Evolutionary conservation across 1,139 yeast species (phyloP).

Genomic region (Pichia sp.): DNA sequence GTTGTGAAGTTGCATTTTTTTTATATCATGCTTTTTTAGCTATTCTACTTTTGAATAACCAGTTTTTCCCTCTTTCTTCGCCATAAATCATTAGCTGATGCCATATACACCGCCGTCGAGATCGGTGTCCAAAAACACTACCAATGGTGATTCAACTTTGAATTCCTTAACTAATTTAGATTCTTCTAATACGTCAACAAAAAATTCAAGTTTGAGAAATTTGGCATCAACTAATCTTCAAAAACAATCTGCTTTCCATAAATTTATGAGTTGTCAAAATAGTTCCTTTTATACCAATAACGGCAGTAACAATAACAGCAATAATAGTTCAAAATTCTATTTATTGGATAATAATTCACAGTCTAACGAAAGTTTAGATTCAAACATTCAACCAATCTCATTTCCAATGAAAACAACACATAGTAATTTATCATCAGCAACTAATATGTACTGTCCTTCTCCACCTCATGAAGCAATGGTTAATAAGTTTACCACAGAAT

Average conservation of each 20-base stretch:
- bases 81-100: slow-evolving; percentile 5
- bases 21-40: neutral
- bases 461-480: slow-evolving; percentile 2
- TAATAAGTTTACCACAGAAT: slow-evolving; percentile 58
- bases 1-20: neutral
- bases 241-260: slow-evolving; percentile 18
- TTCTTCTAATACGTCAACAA: neutral
- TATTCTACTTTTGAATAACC: neutral
- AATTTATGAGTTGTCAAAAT: slow-evolving; percentile 16
- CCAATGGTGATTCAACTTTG: neutral
- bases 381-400: neutral
- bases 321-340: slow-evolving; percentile 7
- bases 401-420: neutral
- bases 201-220: neutral
- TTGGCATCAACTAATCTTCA: neutral
- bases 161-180: neutral
- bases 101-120: slow-evolving; percentile 25
- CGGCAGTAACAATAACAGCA: neutral
- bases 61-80: neutral
- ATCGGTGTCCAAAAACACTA: slow-evolving; percentile 9
- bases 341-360: slow-evolving; percentile 10
- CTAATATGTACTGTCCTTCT: neutral
- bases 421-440: neutral
- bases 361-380: slow-evolving; percentile 1
- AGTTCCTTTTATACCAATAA: slow-evolving; percentile 10